Evolutionary conservation across 805 yeast genomes (phyloP).

Genomic region (Metschnikowia vanudenii): DNA sequence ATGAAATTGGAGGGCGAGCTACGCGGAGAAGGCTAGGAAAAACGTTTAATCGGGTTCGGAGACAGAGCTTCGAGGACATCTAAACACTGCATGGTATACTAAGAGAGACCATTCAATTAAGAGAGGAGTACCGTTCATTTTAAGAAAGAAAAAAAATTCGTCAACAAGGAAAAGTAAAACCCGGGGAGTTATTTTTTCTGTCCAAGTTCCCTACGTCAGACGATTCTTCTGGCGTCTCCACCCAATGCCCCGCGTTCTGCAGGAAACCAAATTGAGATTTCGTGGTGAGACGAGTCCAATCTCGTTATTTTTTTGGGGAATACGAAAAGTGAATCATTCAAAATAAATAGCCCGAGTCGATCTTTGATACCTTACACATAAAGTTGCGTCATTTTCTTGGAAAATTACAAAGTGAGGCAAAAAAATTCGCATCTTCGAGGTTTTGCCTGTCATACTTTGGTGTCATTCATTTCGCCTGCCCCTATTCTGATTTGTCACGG

Average conservation of each 20-base stretch:
- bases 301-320: not conserved
- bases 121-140: too few species aligned
- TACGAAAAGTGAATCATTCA: not conserved
- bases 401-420: too few species aligned
- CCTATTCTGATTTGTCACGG: not conserved
- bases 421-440: too few species aligned
- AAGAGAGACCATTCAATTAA: too few species aligned
- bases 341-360: too few species aligned
- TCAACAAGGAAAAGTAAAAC: too few species aligned
- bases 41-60: not conserved
- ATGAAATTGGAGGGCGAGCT: not conserved
- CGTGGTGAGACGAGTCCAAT: conserved; percentile 1
- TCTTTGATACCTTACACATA: too few species aligned
- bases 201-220: not conserved
- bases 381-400: too few species aligned
- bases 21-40: not conserved
- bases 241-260: conserved; percentile 9
- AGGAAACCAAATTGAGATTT: not conserved
- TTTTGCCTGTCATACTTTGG: too few species aligned
- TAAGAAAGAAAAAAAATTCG: too few species aligned
- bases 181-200: too few species aligned
- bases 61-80: not conserved
- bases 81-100: too few species aligned
- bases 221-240: not conserved
- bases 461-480: not conserved